These are phyloP conservation scores for Aquilaria agallochum DNA, from an alignment of 441 rosid genomes.

Conservation along the genomic window DNA sequence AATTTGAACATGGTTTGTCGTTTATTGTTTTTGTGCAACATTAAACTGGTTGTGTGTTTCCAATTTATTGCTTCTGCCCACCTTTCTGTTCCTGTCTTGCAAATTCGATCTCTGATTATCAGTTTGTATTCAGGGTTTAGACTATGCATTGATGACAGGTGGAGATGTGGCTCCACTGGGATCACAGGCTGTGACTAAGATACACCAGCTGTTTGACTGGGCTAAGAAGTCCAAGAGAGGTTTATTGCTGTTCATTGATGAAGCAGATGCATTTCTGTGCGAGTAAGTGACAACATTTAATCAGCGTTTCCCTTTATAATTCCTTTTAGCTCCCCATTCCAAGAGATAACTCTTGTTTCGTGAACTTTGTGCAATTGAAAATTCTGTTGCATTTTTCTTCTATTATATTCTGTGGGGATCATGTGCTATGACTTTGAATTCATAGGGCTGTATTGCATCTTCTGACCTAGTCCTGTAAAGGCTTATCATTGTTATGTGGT, in stretches of 20 bases:
- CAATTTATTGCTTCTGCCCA: conserved; percentile 2
- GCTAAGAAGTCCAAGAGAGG: conserved; percentile 86
- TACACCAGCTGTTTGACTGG: conserved; percentile 97
- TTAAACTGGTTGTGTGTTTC: neutral
- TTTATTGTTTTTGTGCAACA: neutral
- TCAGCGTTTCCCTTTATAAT: neutral
- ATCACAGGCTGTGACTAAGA: conserved; percentile 96
- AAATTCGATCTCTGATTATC: conserved; percentile 4
- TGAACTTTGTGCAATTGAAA: too few relatives aligned
- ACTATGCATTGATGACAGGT: conserved; percentile 97
- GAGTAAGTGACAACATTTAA: conserved; percentile 55
- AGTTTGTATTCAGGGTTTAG: conserved; percentile 65
- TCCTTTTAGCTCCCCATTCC: too few relatives aligned
- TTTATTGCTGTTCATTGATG: conserved; percentile 81
- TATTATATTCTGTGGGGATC: too few relatives aligned
- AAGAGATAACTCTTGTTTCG: too few relatives aligned
- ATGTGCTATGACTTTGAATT: too few relatives aligned
- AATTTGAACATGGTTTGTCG: neutral
- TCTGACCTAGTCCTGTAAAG: too few relatives aligned
- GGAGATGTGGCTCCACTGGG: conserved; percentile 99
- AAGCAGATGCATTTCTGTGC: conserved; percentile 97
- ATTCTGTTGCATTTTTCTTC: too few relatives aligned
- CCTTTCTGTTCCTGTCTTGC: conserved; percentile 2
- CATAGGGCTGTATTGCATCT: too few relatives aligned
- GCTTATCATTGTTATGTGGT: too few relatives aligned